phyloP scores from a whole-genome alignment of 441 rosid genomes.

The Cnidoscolus chayamansa region DNA sequence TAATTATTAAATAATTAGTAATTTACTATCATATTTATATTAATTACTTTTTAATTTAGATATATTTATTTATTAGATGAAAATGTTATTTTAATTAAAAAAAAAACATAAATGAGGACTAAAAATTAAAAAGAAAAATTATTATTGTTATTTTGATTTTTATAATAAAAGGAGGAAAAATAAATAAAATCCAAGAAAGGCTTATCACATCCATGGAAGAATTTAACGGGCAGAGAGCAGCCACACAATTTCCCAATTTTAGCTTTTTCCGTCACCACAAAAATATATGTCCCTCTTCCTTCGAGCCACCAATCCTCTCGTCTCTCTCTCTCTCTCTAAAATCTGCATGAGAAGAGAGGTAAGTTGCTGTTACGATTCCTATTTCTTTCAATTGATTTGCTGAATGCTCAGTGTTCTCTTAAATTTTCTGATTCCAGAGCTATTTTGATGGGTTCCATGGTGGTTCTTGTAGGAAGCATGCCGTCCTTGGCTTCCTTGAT shows the following conservation, averaged over 20 bases:
- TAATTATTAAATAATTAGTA: no score
- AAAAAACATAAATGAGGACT: no score
- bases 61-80: no score
- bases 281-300: background rate
- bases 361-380: background rate
- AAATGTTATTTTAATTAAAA: background rate
- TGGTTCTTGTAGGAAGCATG: conserved; percentile 72
- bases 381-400: background rate
- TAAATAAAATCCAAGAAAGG: conserved; percentile 5
- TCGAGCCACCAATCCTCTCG: background rate
- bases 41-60: no score
- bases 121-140: background rate
- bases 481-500: conserved; percentile 69
- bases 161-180: no score
- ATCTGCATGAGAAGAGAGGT: conserved; percentile 11
- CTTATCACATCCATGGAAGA: conserved; percentile 16
- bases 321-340: background rate
- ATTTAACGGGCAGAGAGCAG: conserved; percentile 14
- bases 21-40: no score
- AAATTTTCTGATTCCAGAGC: no score
- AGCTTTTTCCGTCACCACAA: conserved; percentile 4
- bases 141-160: no score
- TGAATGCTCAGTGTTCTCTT: background rate
- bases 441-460: conserved; percentile 43
- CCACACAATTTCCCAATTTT: conserved; percentile 18